Evolutionary conservation across 164 flowering plant genomes (phyloP).

Genomic region (Saururus chinensis): DNA sequence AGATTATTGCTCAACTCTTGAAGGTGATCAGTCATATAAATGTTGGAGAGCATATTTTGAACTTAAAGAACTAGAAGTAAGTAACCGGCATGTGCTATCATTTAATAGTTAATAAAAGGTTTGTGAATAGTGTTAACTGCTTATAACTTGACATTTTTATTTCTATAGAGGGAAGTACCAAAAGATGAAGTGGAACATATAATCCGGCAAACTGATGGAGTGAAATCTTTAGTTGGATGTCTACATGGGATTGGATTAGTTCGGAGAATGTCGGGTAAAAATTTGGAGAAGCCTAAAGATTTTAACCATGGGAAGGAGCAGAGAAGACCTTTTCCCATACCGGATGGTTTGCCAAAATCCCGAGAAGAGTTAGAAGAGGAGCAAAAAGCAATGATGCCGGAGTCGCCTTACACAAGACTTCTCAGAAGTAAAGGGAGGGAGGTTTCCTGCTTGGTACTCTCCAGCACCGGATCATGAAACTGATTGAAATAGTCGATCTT

Average conservation of each 20-base stretch:
- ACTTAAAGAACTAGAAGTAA: slow-evolving; percentile 77
- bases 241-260: slow-evolving; percentile 48
- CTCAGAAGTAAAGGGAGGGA: slow-evolving; percentile 52
- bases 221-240: slow-evolving; percentile 48
- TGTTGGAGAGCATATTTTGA: slow-evolving; percentile 91
- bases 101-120: neutral
- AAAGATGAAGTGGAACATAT: slow-evolving; percentile 60
- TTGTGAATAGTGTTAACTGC: neutral
- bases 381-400: slow-evolving; percentile 66
- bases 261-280: slow-evolving; percentile 11
- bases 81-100: neutral
- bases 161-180: slow-evolving; percentile 38
- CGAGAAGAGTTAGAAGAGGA: slow-evolving; percentile 73
- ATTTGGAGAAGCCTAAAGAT: slow-evolving; percentile 9
- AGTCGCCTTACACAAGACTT: slow-evolving; percentile 65
- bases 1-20: slow-evolving; percentile 87
- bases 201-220: slow-evolving; percentile 46
- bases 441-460: slow-evolving; percentile 66
- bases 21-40: slow-evolving; percentile 66
- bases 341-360: slow-evolving; percentile 77
- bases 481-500: slow-evolving; percentile 22
- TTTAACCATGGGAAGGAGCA: slow-evolving; percentile 8
- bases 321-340: slow-evolving; percentile 29
- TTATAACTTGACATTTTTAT: neutral
- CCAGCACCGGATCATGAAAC: slow-evolving; percentile 76